Evolutionary conservation across 129 eudicot species (phyloP).

Genomic region (sunflower (Helianthus annuus)): HanXRQr2.0-SUNRISE NC_035449.2:16929509-16930008

Average conservation of each 20-base stretch:
- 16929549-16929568: background rate
- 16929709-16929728: conserved; percentile 39
- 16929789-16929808: background rate
- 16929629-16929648: conserved; percentile 13
- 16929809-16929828: too few relatives aligned
- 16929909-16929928: too few relatives aligned
- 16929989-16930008: too few relatives aligned
- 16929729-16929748: conserved; percentile 3
- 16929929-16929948: too few relatives aligned
- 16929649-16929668: conserved; percentile 17
- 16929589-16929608: conserved; percentile 5
- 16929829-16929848: too few relatives aligned
- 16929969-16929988: too few relatives aligned
- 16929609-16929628: background rate
- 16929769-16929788: background rate
- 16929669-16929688: conserved; percentile 28
- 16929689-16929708: conserved; percentile 25
- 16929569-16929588: background rate
- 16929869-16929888: too few relatives aligned
- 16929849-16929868: too few relatives aligned
- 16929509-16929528: background rate
- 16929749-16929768: background rate
- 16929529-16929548: background rate
- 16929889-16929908: too few relatives aligned
- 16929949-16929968: too few relatives aligned